Evolutionary conservation across 495 filamentous ascomycete species (phyloP), one percentile per base, ranked within the genome.

Genomic region (Trichoderma reesei): DNA sequence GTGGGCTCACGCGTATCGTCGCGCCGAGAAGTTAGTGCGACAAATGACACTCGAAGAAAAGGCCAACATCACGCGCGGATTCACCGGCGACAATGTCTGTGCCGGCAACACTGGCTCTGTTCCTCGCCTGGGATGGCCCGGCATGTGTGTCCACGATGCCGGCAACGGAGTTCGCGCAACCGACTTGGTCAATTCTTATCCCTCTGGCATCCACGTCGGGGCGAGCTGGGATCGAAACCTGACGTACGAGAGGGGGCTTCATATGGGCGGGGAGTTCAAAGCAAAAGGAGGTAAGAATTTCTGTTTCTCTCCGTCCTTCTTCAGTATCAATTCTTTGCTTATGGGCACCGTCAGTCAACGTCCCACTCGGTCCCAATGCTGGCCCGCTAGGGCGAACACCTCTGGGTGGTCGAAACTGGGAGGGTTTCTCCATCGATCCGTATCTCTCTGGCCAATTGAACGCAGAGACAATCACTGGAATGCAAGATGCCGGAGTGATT

Each of bases 361-460:
- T 91, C 20, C 76, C 82, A 4, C 74, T 90, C 16, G 87, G 87
- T 0, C 88, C 87, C 6, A 85, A 89, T 10, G 81, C 85, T 63
- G 84, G 82, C 0, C 83, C 82, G 4, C 67, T 81, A 2, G 84
- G 84, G 3, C 72, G 83, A 0, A 74, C 83, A 7, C 77, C 80
- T 5, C 59, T 71, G n/a, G 76, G 79, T 33, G 85, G 85, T 4
- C 69, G 85, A 16, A 85, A 85, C 66, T 87, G 83, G 83, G 85
- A 82, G 67, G 78, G 81, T 1, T 80, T 84, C 71, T 75, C 76
- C 5, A 70, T 74, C 11, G 79, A 84, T 67, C 77, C 79, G 26
- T 81, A 82, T 67, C 68, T 83, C 8, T 71, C 77, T 38, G 83
- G 83, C 8, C 68, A 68, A 20, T 65, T 83, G 8, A 80, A 74